phyloP scores from a whole-genome alignment of 2,329 filamentous ascomycete species.

The Tolypocladium ophioglossoides region DNA sequence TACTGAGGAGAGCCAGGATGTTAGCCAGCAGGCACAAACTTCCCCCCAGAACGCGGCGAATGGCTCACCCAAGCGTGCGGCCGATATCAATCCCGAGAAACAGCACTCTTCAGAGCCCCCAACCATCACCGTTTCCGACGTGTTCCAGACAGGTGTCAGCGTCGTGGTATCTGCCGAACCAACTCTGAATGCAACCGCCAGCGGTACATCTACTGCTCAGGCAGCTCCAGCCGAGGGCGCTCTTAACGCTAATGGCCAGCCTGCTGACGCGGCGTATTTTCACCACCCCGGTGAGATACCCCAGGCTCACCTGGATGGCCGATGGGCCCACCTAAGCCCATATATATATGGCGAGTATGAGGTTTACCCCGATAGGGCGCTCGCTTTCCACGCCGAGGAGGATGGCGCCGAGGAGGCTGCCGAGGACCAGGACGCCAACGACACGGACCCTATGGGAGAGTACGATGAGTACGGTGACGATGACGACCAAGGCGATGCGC shows the following conservation, averaged over 20 bases:
- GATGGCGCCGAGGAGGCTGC: slow-evolving; percentile 5
- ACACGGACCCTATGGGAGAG: slow-evolving; percentile 16
- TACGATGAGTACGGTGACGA: slow-evolving; percentile 13
- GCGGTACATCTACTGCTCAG: not conserved
- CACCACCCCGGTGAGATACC: slow-evolving; percentile 9
- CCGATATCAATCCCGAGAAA: not conserved
- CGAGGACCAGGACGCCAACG: slow-evolving; percentile 6
- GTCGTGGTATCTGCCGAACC: not conserved
- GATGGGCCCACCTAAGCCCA: slow-evolving; percentile 28
- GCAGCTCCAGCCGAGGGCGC: not conserved
- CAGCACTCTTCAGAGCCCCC: not conserved
- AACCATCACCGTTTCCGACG: not conserved
- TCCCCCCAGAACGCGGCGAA: not conserved
- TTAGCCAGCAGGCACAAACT: not conserved
- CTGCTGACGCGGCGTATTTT: not conserved
- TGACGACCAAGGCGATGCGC: slow-evolving; percentile 21
- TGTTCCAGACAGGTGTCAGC: not conserved
- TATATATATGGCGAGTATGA: slow-evolving; percentile 28
- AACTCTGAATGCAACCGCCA: not conserved
- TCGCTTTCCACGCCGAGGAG: not conserved
- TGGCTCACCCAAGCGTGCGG: too few relatives aligned
- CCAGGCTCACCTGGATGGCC: slow-evolving; percentile 19
- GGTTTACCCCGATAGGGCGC: slow-evolving; percentile 18
- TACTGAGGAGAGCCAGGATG: not conserved
- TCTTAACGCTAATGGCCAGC: not conserved